Evolutionary conservation across 164 flowering plant species (phyloP), one percentile per base, ranked within the genome.

Genomic region (Cinnamomum chago): DNA sequence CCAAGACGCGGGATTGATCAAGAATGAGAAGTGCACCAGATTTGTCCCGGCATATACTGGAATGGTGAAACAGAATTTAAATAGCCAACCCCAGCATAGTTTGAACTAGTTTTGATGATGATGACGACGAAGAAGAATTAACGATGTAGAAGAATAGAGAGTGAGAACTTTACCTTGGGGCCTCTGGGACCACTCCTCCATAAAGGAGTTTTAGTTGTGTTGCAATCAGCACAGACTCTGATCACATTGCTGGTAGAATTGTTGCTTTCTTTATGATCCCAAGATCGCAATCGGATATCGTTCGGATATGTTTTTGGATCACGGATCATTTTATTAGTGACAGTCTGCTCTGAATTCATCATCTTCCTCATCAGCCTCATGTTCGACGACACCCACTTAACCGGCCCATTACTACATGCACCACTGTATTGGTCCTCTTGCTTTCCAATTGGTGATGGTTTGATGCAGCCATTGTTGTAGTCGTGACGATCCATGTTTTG

Each of bases 351-450:
- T 67, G 67, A 64, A 25, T 64, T 64, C 27, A 64, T 64, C 67
- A 84, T 84, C 81, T 87, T 88, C 79, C 73, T 81, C 85, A 84
- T 84, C 75, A 87, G 30, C 78, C 86, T 88, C 87, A 88, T 80
- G 85, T 90, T 88, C 23, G 93, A 84, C 70, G 89, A 81, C 83
- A 82, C 84, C 89, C 90, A 88, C 79, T 84, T 86, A 4, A 71
- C 76, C 28, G 84, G 76, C 27, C 47, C 58, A 60, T 68, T 70
- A 11, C 65, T 62, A 33, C 28, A 50, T 67, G 75, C 73, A 33
- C 73, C 80, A 58, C 65, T 50, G 62, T 35, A 62, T 4, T 76
- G 73, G 27, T 82, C 79, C 20, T 47, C 47, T 55, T 73, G 78
- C 72, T 80, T 82, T 77, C 77, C 70, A 40, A 40, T 40, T 22